Evolutionary conservation across 192 early-diverging fungal genomes (phyloP), one percentile per base, ranked within the genome.

Genomic region (Backusella parvicylindrica): DNA sequence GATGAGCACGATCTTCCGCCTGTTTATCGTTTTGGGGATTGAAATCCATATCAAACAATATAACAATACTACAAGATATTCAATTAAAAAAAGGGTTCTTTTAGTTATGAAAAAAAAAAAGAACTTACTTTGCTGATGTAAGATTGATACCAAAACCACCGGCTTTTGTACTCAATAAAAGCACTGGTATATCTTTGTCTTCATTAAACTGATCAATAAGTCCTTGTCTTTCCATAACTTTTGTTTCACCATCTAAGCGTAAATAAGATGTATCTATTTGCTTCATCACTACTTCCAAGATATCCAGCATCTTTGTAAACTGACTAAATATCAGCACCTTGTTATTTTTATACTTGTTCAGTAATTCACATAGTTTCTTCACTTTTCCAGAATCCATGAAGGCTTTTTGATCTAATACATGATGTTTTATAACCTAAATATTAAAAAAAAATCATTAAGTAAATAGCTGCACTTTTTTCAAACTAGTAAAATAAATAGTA

Each of bases 21-120:
- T 95, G 92, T 26, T 85, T 84, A 68, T 93, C 93, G 63, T 93
- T 90, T 16, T 96, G 95, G 1, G 96, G 96, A 67, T 98, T 98
- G 75, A 92, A 95, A 26, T 96, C 96, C 64, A 91, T 41, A 37
- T 92, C 91, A 72, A 87, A 91, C 63, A 92, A 84, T n/a, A 94
- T 89, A 6, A 95, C 94, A 5, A 91, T 86, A 70, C 79, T 81
- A 70, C 0, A 68, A 32, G 71, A 33, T 28, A 56, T 5, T 5
- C 40, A 70, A 11, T 37, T 7, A 64, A 3, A 36, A 32, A 26
- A 18, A 53, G 0, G 11, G 0, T 11, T 16, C 60, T 32, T 1
- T 23, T 47, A 53, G 9, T 26, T 9, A 33, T 12, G 16, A 2
- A 38, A 26, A 18, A 9, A 50, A 73, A 40, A 36, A 18, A 12